Base-by-base conservation (phyloP, 2,329 filamentous ascomycete genomes). In the Apiospora koreana region DNA sequence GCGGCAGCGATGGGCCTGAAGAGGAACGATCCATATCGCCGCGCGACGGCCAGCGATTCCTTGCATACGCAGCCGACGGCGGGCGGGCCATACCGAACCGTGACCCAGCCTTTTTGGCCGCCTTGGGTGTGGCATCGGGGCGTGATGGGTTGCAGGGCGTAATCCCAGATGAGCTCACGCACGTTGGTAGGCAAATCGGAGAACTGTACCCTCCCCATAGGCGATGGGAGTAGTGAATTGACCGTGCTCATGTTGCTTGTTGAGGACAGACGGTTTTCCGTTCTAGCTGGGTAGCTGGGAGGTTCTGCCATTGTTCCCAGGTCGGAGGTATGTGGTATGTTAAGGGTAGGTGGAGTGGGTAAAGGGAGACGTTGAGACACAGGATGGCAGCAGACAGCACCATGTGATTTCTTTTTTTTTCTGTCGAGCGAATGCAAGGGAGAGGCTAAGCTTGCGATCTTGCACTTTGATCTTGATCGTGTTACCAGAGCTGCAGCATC, bases 141-240 rank as follows among this genome's bases (percentile, higher is more conserved):
- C 38, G 21, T 12, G 10, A 65, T 65, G 48, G 48, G 31, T 9
- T 23, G 54, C 8, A 62, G 54, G 65, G 65, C 42, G 42, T 45
- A 46, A 16, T 67, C 65, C 65, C 65, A 67, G 41, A 67, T 46
- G 25, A 67, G 65, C 42, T 67, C 65, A 16, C 65, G 65, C 25
- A 67, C 31, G 16, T 67, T 46, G 42, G 65, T 21, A 28, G 65
- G 65, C 41, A 67, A 35, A 25, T 67, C 42, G 8, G 65, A 46
- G 65, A 67, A 67, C 31, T 62, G 31, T 62, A 8, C 18, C 18
- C 31, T 62, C 54, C 16, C 31, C 31, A 23, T 21, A 38, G 54
- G 54, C 10, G 54, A 62, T 38, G 54, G 31, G 31, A 38, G 54
- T 14, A 62, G 54, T 18, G 54, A 10, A 35, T 28, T 35, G 28